Conservation (phyloP, 768 basidiomycete genomes). For the Rhizopogon vesiculosus region DNA sequence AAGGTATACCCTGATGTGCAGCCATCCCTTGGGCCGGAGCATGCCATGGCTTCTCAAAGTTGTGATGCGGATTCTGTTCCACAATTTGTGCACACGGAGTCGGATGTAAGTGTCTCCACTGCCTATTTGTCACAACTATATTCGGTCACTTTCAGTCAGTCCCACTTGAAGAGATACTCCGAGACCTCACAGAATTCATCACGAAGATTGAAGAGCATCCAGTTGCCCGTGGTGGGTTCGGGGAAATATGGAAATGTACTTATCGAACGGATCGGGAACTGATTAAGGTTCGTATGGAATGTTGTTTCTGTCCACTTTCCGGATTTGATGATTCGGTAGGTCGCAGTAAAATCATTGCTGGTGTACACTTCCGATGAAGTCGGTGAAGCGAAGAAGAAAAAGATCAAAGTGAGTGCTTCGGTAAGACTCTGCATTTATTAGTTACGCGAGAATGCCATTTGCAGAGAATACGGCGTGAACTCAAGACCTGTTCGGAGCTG, state of each 20-base stretch:
- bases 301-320: too few relatives aligned
- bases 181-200: background rate
- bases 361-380: constrained; percentile 11
- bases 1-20: too few relatives aligned
- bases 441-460: background rate
- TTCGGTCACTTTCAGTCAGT: background rate
- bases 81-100: too few relatives aligned
- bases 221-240: too few relatives aligned
- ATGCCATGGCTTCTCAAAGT: too few relatives aligned
- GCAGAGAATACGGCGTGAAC: constrained; percentile 15
- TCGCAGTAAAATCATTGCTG: constrained; percentile 21
- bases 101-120: too few relatives aligned
- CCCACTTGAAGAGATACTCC: background rate
- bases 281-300: too few relatives aligned
- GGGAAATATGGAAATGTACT: too few relatives aligned
- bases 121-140: background rate
- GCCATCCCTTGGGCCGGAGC: too few relatives aligned
- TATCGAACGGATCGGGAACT: too few relatives aligned
- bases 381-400: constrained; percentile 9
- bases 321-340: constrained; percentile 9
- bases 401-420: constrained; percentile 3
- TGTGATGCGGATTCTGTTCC: too few relatives aligned
- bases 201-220: background rate
- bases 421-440: background rate
- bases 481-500: constrained; percentile 13